These are phyloP conservation scores for Vicia faba DNA, from an alignment of 306 rosid species.

Conservation along the genomic window DNA sequence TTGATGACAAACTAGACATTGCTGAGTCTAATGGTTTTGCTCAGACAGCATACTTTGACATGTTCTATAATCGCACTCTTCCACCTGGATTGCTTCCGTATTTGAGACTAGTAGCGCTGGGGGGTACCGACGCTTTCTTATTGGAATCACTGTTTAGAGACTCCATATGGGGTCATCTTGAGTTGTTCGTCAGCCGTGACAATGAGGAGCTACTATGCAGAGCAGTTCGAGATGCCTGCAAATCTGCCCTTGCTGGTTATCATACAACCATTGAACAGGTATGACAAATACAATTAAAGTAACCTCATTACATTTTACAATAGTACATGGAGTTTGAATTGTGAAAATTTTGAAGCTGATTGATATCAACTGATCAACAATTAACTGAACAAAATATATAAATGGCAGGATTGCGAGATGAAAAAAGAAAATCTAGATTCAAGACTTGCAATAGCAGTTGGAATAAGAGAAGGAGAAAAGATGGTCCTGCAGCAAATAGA, in stretches of 20 bases:
- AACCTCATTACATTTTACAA: background rate
- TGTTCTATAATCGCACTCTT: constrained; percentile 59
- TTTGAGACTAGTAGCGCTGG: constrained; percentile 79
- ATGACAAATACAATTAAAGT: constrained; percentile 16
- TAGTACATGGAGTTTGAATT: constrained; percentile 5
- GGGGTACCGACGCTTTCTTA: constrained; percentile 85
- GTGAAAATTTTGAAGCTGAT: constrained; percentile 17
- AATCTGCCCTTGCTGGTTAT: constrained; percentile 75
- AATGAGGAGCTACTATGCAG: constrained; percentile 84
- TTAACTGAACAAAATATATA: constrained; percentile 34
- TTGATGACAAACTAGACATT: constrained; percentile 76
- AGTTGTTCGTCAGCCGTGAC: constrained; percentile 75
- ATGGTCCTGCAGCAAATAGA: constrained; percentile 75
- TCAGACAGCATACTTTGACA: constrained; percentile 72
- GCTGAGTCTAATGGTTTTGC: constrained; percentile 83
- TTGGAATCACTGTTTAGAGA: constrained; percentile 84
- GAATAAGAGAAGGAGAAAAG: constrained; percentile 89
- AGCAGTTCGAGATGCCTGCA: constrained; percentile 74
- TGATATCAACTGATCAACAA: constrained; percentile 22
- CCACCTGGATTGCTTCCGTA: constrained; percentile 72
- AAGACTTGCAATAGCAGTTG: constrained; percentile 80
- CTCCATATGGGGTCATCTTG: constrained; percentile 78
- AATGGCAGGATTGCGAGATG: constrained; percentile 74
- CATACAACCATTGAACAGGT: constrained; percentile 92
- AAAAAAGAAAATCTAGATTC: constrained; percentile 59